Base-by-base conservation (phyloP, 176 grass and related monocot genomes). In the Cenchrus purpureus region DNA sequence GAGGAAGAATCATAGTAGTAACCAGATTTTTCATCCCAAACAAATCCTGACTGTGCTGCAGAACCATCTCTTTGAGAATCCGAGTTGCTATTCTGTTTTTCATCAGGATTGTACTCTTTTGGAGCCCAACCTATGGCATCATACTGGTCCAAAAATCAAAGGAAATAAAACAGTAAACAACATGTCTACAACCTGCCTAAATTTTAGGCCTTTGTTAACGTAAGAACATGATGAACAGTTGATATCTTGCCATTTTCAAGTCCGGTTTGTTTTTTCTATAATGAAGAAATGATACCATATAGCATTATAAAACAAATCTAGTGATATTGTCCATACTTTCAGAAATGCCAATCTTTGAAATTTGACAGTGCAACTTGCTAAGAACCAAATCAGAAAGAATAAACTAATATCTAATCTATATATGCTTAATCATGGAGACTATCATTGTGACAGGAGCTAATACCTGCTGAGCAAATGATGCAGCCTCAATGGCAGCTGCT, bases 401-500 rank as follows among this genome's bases (percentile, higher is more conserved):
- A 12, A 13, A 43, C 42, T 69, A 40, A 22, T 77, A 65, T 71
- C 46, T 29, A 56, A 66, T 68, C 46, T 62, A 19, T 60, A 43
- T 55, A 60, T 34, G 58, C 17, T 64, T 65, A 84, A 34, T 20
- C 14, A 54, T 34, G 82, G 15, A 45, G 66, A 37, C 42, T 57
- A 86, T 77, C 42, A 73, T 49, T 62, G 34, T 56, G 16, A 54
- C 69, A 79, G 73, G 60, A 63, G 56, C 63, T 55, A 79, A 25
- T 48, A 94, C 97, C 91, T 99, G 97, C 84, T 99, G 97, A 76
- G 97, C 90, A 96, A 99, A 99, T 84, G 97, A 92, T 66, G 97
- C 97, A 71, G 97, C 97, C 88, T 99, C 97, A 82, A 99, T 97
- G 52, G 97, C 97, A 91, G 94, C 97, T 91, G 88, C 92, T 8